phyloP scores from a whole-genome alignment of 2,329 filamentous ascomycete species.

The Nothophoma quercina region DNA sequence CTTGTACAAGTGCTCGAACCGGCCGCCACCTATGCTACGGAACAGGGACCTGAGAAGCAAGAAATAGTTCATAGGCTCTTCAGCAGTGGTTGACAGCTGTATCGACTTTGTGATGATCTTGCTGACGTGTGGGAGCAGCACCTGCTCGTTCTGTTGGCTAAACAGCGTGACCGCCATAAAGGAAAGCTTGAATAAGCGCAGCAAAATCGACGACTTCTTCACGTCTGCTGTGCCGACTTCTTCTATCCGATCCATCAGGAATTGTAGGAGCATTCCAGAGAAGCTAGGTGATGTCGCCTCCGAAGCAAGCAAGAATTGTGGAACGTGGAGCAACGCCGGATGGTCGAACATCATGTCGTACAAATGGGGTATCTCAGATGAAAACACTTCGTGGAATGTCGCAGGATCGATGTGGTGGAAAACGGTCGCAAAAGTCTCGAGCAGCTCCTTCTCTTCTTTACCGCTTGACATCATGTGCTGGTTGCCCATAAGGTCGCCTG shows the following conservation, averaged over 20 bases:
- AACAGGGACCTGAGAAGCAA: constrained; percentile 90
- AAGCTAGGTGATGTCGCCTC: constrained; percentile 98
- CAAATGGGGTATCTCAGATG: constrained; percentile 93
- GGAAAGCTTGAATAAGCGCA: constrained; percentile 95
- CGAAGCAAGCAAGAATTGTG: constrained; percentile 98
- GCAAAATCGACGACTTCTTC: constrained; percentile 88
- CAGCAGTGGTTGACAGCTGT: constrained; percentile 90
- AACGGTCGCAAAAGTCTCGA: constrained; percentile 97
- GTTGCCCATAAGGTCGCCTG: constrained; percentile 91
- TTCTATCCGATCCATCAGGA: constrained; percentile 95
- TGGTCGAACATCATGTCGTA: constrained; percentile 99
- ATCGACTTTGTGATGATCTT: constrained; percentile 98
- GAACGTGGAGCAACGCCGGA: constrained; percentile 89
- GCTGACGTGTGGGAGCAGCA: constrained; percentile 92
- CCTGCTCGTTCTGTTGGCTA: constrained; percentile 91
- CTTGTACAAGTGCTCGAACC: constrained; percentile 98
- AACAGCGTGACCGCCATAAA: constrained; percentile 99
- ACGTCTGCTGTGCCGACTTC: constrained; percentile 93
- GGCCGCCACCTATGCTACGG: constrained; percentile 92
- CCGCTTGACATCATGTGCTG: constrained; percentile 93
- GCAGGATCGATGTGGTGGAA: constrained; percentile 99
- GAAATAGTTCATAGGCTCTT: constrained; percentile 99
- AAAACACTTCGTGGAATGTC: constrained; percentile 98
- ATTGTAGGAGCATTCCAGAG: constrained; percentile 96
- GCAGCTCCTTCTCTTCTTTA: constrained; percentile 95